A percentile compares a stretch with the other conserved stretches of the same genome.
These are phyloP conservation scores for Cyberlindnera meyerae DNA, from an alignment of 805 yeast genomes.

Conservation along the genomic window DNA sequence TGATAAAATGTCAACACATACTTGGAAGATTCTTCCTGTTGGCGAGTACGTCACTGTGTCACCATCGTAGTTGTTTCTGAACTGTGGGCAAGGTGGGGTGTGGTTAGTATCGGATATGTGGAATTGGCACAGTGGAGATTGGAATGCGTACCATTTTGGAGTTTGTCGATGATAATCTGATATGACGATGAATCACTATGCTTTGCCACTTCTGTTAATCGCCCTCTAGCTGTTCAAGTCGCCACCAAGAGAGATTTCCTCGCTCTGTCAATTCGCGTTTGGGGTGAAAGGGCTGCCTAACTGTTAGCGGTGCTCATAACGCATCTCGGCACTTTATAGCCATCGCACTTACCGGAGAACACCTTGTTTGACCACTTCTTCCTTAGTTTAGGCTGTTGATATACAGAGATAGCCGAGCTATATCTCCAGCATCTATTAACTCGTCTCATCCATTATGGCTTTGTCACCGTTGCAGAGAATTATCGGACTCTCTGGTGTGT, in stretches of 20 bases:
- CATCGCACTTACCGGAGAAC: conserved; percentile 7
- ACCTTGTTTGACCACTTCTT: too few species aligned
- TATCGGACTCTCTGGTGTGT: conserved; percentile 65
- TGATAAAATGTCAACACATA: conserved; percentile 19
- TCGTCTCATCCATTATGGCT: too few species aligned
- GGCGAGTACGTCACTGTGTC: conserved; percentile 98
- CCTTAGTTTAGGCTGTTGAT: too few species aligned
- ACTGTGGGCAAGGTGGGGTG: conserved; percentile 37
- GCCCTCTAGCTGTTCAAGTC: not conserved
- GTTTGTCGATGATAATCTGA: not conserved
- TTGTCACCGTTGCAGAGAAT: conserved; percentile 59
- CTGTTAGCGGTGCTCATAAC: not conserved
- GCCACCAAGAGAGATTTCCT: conserved; percentile 9
- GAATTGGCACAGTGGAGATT: too few species aligned
- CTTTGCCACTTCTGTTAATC: not conserved
- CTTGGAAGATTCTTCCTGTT: conserved; percentile 87
- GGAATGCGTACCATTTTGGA: conserved; percentile 9
- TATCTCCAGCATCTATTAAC: too few species aligned
- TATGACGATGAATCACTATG: too few species aligned
- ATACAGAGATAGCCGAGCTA: too few species aligned
- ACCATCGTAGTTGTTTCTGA: conserved; percentile 97
- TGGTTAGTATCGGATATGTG: not conserved
- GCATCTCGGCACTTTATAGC: not conserved
- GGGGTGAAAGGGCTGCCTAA: conserved; percentile 2
- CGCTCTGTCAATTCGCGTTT: not conserved